These are phyloP conservation scores for Pezizomycotina sp. DNA, from an alignment of 2,329 filamentous ascomycete species.

Conservation along the genomic window DNA sequence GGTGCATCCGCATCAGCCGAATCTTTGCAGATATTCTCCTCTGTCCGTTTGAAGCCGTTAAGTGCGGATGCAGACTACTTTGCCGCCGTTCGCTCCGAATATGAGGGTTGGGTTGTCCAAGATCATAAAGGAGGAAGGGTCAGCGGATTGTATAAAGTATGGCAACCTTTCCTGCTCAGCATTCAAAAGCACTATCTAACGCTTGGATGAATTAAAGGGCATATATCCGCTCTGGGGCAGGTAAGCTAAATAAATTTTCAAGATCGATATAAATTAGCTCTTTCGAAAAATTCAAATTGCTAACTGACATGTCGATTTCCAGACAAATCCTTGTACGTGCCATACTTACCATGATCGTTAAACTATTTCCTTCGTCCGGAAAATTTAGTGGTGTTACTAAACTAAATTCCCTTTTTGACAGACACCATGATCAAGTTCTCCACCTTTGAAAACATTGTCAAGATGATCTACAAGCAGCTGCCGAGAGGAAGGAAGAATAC, in stretches of 20 bases:
- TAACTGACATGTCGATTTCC: no score
- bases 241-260: not conserved
- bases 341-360: no score
- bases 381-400: no score
- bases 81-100: constrained; percentile 55
- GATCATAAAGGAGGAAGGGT: constrained; percentile 15
- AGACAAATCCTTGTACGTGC: constrained; percentile 44
- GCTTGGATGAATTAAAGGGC: no score
- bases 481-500: constrained; percentile 64
- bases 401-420: no score
- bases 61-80: constrained; percentile 80
- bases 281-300: no score
- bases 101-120: constrained; percentile 10
- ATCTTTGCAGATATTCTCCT: constrained; percentile 62
- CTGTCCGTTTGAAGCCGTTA: constrained; percentile 75
- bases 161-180: no score
- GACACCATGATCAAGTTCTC: constrained; percentile 86
- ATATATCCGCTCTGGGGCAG: constrained; percentile 81
- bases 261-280: no score
- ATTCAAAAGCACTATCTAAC: no score
- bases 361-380: no score
- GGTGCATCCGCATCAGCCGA: constrained; percentile 61
- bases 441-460: constrained; percentile 78
- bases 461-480: constrained; percentile 62
- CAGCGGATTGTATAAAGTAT: constrained; percentile 56